Base-by-base conservation (phyloP, 805 yeast genomes). In the Myxozyma melibiosi region DNA sequence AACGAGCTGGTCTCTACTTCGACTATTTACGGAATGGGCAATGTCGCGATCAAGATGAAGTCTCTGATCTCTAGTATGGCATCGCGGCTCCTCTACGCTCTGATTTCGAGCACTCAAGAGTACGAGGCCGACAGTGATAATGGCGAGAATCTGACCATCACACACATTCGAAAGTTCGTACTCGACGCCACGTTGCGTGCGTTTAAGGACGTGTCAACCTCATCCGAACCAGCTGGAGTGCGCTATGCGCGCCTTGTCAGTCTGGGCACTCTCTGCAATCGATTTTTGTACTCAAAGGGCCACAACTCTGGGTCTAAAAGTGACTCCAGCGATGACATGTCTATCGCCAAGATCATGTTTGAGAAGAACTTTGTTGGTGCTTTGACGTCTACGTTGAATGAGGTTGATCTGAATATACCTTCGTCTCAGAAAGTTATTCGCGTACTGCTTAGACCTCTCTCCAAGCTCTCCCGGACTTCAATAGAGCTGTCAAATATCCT, bases 391-490 rank as follows among this genome's bases (percentile, higher is more conserved):
- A 76, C 86, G 31, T 70, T 90, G 49, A 78, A 90, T 0, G 82
- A 78, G 11, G 65, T 89, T 25, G 96, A 91, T 70, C 74, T 88
- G 55, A 88, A 88, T 65, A 85, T 80, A 65, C 92, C 95, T 0
- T 79, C 79, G 22, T 77, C 88, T 6, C 81, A 81, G 31, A 76
- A 78, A 51, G 78, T 87, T 13, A 73, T 85, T n/a, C 70, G 79
- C 1, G 78, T 84, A 2, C 42, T 63, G 8, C 76, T 88, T 39
- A 80, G 80, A 57, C 84, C 88, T 8, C 69, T 90, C 33, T 79
- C 82, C 25, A 61, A 63, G 44, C 56, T 71, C 41, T 62, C 44
- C 68, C 77, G 18, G 65, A 85, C 53, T 84, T 88, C 40, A 74
- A 80, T 40, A 55, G 72, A 69, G 28, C 58, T 65, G 18, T 47